Evolutionary conservation across 208 protist species (phyloP).

Genomic region (Jaenimonas drosophilae): DNA sequence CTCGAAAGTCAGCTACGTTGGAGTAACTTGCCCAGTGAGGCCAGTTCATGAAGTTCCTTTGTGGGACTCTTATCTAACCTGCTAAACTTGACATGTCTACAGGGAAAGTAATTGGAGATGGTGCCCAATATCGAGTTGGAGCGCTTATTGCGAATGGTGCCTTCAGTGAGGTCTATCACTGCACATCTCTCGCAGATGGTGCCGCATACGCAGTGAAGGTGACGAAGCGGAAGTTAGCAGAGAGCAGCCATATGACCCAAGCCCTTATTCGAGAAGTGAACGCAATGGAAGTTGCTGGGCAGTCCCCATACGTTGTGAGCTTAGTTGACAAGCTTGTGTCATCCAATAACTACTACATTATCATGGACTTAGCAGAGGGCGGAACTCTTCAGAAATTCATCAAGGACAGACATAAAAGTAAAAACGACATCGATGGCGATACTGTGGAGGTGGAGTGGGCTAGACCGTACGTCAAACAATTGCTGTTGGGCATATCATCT

Average conservation of each 20-base stretch:
- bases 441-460: too few relatives aligned
- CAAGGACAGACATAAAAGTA: too few relatives aligned
- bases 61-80: too few relatives aligned
- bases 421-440: too few relatives aligned
- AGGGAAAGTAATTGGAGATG: slow-evolving; percentile 46
- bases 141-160: slow-evolving; percentile 48
- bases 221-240: slow-evolving; percentile 25
- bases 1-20: too few relatives aligned
- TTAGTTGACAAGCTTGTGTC: slow-evolving; percentile 75
- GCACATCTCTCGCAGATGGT: slow-evolving; percentile 22
- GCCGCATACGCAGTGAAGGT: slow-evolving; percentile 62
- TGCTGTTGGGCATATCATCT: slow-evolving; percentile 41
- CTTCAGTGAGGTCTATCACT: slow-evolving; percentile 81
- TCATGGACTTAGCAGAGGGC: slow-evolving; percentile 71
- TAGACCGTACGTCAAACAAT: slow-evolving; percentile 58
- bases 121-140: slow-evolving; percentile 47
- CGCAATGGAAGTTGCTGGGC: slow-evolving; percentile 33
- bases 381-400: slow-evolving; percentile 60
- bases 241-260: slow-evolving; percentile 37
- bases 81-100: too few relatives aligned
- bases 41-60: too few relatives aligned
- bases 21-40: too few relatives aligned
- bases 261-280: slow-evolving; percentile 62
- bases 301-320: slow-evolving; percentile 38
- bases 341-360: slow-evolving; percentile 66